Evolutionary conservation across 83 land plant genomes (phyloP).

Genomic region (Isoetes engelmannii): DNA sequence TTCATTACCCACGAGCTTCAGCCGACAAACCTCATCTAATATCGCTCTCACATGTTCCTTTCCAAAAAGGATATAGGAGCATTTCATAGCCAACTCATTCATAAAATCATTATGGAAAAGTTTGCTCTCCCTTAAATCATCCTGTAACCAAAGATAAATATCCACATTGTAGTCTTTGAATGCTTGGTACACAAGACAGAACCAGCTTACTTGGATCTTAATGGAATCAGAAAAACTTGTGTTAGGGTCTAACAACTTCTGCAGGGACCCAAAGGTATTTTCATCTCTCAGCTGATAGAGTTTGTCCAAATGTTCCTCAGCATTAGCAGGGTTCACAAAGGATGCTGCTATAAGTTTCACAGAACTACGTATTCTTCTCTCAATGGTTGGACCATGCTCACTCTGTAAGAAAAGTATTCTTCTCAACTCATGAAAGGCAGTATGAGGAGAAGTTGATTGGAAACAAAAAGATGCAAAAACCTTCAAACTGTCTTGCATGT

Average conservation of each 20-base stretch:
- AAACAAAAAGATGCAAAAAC: background rate
- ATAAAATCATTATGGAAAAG: constrained; percentile 55
- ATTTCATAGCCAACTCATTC: constrained; percentile 39
- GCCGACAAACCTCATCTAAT: constrained; percentile 25
- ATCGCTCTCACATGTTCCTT: constrained; percentile 57
- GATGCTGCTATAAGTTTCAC: constrained; percentile 1
- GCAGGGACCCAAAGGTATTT: background rate
- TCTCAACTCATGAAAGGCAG: background rate
- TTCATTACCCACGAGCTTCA: constrained; percentile 33
- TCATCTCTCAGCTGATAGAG: constrained; percentile 4
- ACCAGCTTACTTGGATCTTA: background rate
- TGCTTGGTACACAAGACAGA: no score
- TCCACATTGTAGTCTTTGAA: no score
- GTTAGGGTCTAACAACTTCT: background rate
- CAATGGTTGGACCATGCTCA: no score
- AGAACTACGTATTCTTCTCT: background rate
- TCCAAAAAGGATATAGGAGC: constrained; percentile 54
- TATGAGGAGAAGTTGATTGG: background rate
- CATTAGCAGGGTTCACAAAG: background rate
- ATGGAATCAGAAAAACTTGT: background rate
- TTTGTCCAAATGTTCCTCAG: constrained; percentile 4
- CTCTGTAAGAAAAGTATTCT: background rate
- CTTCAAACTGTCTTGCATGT: background rate
- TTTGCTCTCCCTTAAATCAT: constrained; percentile 41
- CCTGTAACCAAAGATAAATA: constrained; percentile 25